Evolutionary conservation across 2,329 filamentous ascomycete genomes (phyloP).

Genomic region (Ophiostoma himal-ulmi): DNA sequence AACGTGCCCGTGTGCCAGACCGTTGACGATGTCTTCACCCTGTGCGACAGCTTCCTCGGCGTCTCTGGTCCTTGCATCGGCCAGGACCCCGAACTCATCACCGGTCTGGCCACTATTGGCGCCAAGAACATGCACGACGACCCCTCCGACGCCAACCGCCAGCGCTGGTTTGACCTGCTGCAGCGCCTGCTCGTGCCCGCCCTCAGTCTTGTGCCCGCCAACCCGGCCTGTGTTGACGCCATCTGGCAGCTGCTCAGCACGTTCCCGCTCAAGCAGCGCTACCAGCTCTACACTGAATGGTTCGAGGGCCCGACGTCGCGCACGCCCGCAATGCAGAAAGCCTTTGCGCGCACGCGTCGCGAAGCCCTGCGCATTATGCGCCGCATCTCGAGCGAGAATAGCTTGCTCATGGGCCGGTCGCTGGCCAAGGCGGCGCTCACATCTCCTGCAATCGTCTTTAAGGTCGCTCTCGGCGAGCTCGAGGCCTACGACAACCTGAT

Average conservation of each 20-base stretch:
- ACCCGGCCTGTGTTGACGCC: slow-evolving; percentile 77
- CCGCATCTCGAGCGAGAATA: slow-evolving; percentile 80
- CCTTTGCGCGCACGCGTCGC: slow-evolving; percentile 68
- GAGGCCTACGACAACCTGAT: slow-evolving; percentile 94
- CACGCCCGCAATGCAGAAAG: slow-evolving; percentile 67
- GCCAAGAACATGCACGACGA: slow-evolving; percentile 67
- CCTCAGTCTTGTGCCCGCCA: slow-evolving; percentile 77
- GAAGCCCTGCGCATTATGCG: slow-evolving; percentile 86
- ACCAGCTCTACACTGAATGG: slow-evolving; percentile 91
- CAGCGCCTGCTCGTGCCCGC: slow-evolving; percentile 81
- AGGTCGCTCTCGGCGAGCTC: slow-evolving; percentile 80
- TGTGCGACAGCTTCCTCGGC: slow-evolving; percentile 79
- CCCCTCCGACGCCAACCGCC: slow-evolving; percentile 60
- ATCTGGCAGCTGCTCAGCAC: slow-evolving; percentile 76
- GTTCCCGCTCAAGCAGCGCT: slow-evolving; percentile 71
- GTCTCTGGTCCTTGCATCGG: slow-evolving; percentile 85
- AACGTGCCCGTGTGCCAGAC: slow-evolving; percentile 87
- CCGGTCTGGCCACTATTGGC: slow-evolving; percentile 82
- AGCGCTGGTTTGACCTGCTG: slow-evolving; percentile 79
- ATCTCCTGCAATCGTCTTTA: slow-evolving; percentile 86
- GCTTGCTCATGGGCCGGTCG: slow-evolving; percentile 76
- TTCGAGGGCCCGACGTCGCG: slow-evolving; percentile 73
- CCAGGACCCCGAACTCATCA: slow-evolving; percentile 68
- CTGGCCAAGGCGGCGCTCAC: slow-evolving; percentile 89
- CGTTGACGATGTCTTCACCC: slow-evolving; percentile 82